Conservation (phyloP, 495 filamentous ascomycete genomes). For the Aspergillus ostianus region DNA sequence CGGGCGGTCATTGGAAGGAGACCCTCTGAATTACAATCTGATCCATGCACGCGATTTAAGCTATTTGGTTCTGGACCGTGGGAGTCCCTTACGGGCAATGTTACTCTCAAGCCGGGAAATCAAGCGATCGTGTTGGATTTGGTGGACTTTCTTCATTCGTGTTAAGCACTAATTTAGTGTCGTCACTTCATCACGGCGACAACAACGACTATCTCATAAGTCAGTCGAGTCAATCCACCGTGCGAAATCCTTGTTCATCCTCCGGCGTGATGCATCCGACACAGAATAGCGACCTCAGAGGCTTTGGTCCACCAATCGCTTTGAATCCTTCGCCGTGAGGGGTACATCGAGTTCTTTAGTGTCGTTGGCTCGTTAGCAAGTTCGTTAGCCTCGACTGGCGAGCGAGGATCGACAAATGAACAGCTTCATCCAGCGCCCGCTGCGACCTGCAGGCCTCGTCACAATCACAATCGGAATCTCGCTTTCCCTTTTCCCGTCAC, state of each 20-base stretch:
- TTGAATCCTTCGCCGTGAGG: neutral
- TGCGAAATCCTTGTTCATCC: neutral
- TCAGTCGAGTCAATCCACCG: neutral
- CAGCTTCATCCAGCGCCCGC: conserved; percentile 16
- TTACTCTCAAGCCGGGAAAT: neutral
- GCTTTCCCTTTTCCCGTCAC: conserved; percentile 29
- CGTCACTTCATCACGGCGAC: neutral
- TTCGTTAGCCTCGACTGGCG: neutral
- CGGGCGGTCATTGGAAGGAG: neutral
- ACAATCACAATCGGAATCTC: conserved; percentile 41
- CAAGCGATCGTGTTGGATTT: neutral
- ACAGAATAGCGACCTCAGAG: neutral
- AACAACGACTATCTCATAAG: neutral
- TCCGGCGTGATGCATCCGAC: neutral
- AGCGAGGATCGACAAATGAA: conserved; percentile 15
- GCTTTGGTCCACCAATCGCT: conserved; percentile 7
- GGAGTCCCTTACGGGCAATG: neutral
- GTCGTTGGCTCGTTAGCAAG: conserved; percentile 1
- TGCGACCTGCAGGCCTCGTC: conserved; percentile 37
- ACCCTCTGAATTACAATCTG: neutral
- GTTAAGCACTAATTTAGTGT: neutral
- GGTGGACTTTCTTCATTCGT: too few species aligned
- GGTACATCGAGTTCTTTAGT: neutral
- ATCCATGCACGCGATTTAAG: neutral
- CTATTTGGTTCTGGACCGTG: neutral